Conservation (phyloP, 2,329 filamentous ascomycete genomes). For the Colletotrichum chrysophilum region DNA sequence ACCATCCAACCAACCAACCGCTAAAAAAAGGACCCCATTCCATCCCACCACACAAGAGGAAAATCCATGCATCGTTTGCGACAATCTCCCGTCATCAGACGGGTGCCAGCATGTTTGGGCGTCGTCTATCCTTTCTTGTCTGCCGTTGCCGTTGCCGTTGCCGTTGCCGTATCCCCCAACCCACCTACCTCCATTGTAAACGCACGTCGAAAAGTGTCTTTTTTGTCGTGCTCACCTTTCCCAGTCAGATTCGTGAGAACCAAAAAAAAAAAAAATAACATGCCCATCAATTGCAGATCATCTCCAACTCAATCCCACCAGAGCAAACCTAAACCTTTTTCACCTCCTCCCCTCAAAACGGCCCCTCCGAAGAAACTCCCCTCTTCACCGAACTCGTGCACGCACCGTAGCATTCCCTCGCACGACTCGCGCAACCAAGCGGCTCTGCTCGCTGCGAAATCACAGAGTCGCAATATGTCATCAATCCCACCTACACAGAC, state of each 20-base stretch:
- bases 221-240: neutral
- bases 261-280: neutral
- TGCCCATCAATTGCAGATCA: neutral
- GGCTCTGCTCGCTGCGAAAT: neutral
- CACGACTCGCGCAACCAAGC: neutral
- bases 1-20: neutral
- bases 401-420: neutral
- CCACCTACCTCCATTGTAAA: neutral
- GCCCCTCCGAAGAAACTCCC: neutral
- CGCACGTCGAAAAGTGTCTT: neutral
- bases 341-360: neutral
- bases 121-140: neutral
- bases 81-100: constrained; percentile 19
- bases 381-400: neutral
- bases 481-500: neutral
- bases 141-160: neutral
- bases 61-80: neutral
- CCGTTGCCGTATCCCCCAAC: neutral
- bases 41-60: neutral
- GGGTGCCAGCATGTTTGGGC: neutral
- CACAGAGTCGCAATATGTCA: neutral
- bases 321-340: constrained; percentile 1
- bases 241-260: neutral
- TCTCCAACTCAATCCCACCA: neutral
- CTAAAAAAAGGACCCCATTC: neutral